A percentile compares a stretch with the other conserved stretches of the same genome.
Evolutionary conservation across 2,329 filamentous ascomycete species (phyloP).

Genomic region (Clarireedia hainanense): DNA sequence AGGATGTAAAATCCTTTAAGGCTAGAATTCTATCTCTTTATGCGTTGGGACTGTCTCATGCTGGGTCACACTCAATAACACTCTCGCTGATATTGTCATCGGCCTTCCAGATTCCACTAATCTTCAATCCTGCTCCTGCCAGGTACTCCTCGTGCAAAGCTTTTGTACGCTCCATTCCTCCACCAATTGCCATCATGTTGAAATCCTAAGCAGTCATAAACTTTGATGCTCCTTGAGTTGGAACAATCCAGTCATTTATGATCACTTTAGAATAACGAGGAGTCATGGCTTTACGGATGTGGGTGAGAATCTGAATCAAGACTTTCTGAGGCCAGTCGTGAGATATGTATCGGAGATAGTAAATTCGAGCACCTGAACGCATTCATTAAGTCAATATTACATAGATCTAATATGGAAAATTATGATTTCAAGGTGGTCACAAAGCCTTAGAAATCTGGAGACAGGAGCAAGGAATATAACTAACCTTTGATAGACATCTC

Average conservation of each 20-base stretch:
- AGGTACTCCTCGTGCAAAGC: not conserved
- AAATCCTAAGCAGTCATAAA: slow-evolving; percentile 2
- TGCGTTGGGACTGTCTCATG: not conserved
- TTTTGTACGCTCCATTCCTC: not conserved
- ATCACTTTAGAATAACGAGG: slow-evolving; percentile 21
- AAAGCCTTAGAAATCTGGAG: not conserved
- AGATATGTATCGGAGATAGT: slow-evolving; percentile 29
- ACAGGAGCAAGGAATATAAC: not conserved
- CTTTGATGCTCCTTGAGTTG: slow-evolving; percentile 13
- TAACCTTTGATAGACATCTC: slow-evolving; percentile 25
- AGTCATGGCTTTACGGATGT: slow-evolving; percentile 20
- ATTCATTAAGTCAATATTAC: no score
- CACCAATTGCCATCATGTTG: not conserved
- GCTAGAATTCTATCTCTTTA: no score
- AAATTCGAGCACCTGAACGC: slow-evolving; percentile 21
- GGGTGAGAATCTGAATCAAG: not conserved
- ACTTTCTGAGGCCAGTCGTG: slow-evolving; percentile 28
- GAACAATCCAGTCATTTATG: slow-evolving; percentile 17
- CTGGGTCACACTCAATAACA: not conserved
- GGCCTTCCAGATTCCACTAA: not conserved
- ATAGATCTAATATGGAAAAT: not conserved
- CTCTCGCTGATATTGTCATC: not conserved
- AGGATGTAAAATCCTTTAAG: no score
- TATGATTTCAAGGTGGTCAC: not conserved
- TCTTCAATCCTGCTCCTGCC: not conserved